Evolutionary conservation across 2,329 filamentous ascomycete species (phyloP), one percentile per base, ranked within the genome.

Genomic region (Talaromyces sp.): DNA sequence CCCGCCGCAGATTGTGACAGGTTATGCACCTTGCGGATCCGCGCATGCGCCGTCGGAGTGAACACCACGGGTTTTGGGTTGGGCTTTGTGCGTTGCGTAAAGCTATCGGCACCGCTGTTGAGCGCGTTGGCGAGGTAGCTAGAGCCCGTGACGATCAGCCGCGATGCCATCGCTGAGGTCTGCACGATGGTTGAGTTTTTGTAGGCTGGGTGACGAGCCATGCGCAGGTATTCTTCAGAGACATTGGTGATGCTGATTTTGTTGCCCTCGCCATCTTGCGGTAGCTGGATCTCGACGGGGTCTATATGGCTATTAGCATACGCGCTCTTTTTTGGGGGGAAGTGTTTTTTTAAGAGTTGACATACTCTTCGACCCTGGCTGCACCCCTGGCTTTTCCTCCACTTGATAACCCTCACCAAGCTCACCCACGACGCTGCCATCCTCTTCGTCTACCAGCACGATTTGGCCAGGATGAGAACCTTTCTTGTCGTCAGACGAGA

Each of bases 391-490:
- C 66, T 93, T 86, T 71, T 97, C 92, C 16, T 94, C 82, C 18
- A 96, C 84, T 66, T 92, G 82, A 70, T 91, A 94, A 18, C 89
- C 89, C 62, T 94, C 89, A 62, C 89, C 87, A 64, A 99, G 80
- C 78, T 99, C 94, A 53, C 95, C 95, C 31, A 99, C 90, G 8
- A 99, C 90, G 68, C 91, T 96, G 58, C 95, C 95, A 76, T 99
- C 90, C 73, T 98, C 94, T 76, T 99, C 95, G 71, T 99, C 92
- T 16, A 99, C 82, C 9, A 99, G 83, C 5, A 99, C 94, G 68
- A 97, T 94, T 74, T 95, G 88, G n/a, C 67, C 67, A 10, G 68
- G 66, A 31, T 33, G 31, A 12, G 51, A 53, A 23, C 27, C 23
- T 50, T 42, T 42, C 28, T 42, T 16, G n/a, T 59, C 50, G 1